Evolutionary conservation across 2,329 filamentous ascomycete genomes (phyloP).

Genomic region (Ambrosiella cleistominuta): DNA sequence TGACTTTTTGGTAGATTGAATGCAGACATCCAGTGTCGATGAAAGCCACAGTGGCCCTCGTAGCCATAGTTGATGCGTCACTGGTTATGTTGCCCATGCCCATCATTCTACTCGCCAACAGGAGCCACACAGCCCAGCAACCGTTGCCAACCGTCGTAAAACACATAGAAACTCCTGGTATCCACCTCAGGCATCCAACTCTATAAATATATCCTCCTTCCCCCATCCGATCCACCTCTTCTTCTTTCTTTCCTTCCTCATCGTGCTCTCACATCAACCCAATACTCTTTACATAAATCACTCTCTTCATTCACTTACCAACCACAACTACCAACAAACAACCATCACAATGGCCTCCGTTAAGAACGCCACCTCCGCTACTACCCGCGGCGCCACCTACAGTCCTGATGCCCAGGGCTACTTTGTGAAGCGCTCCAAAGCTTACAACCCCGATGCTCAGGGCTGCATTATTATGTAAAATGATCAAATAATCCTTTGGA

Average conservation of each 20-base stretch:
- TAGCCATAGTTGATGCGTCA: too few species aligned
- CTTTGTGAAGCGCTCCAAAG: not conserved
- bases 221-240: not conserved
- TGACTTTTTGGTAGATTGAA: too few species aligned
- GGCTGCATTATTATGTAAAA: conserved; percentile 7
- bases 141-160: too few species aligned
- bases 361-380: conserved; percentile 1
- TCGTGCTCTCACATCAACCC: not conserved
- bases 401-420: not conserved
- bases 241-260: not conserved
- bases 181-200: not conserved
- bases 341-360: conserved; percentile 10
- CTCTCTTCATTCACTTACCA: not conserved
- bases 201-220: conserved; percentile 1
- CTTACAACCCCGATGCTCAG: not conserved
- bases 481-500: not conserved
- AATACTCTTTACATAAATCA: not conserved
- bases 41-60: too few species aligned
- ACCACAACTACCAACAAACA: not conserved
- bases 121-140: too few species aligned
- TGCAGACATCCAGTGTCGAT: too few species aligned
- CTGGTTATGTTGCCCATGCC: too few species aligned
- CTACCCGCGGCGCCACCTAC: not conserved
- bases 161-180: too few species aligned
- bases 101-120: too few species aligned